Base-by-base conservation (phyloP, 805 yeast genomes). In the Candida awuae region DNA sequence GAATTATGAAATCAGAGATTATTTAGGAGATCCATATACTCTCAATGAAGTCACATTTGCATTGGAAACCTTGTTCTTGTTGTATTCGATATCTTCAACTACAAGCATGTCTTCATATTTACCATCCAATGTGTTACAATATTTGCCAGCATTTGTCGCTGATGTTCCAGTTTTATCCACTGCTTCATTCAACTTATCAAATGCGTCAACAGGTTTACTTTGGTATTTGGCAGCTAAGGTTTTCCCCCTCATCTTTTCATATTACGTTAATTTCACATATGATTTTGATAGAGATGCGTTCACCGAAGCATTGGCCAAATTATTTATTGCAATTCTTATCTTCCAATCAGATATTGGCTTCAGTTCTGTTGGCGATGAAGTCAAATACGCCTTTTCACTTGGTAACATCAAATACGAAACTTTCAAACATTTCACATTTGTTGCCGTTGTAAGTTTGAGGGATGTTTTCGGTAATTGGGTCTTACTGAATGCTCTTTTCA, bases 231-330 rank as follows among this genome's bases (percentile, higher is more conserved):
- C 59, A 34, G 58, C 75, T 6, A 52, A 68, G 29, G 43, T 56
- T 6, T 38, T 66, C 22, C 80, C 80, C 29, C 53, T 61, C 42
- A 23, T 62, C 29, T 48, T 59, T 26, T 68, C 77, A 14, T 74
- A 70, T 58, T 74, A 70, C 58, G 49, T 74, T 49, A 74, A 74
- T 58, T 74, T 74, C 54, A 61, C 77, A 51, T 56, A 71, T 49
- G 72, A 72, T 53, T 71, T 72, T 51, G 65, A 59, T 28, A 65
- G 65, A 58, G 80, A 74, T 54, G 79, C 79, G 23, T 70, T 72
- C 46, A 58, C 68, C 38, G 69, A 66, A 51, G 60, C 73, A 14
- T 56, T 73, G 43, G 48, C 68, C 33, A 73, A 72, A 52, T 52
- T 68, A 9, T 53, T 73, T 42, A 46, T 67, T 27, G 58, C 61